Evolutionary conservation across 208 protist species (phyloP).

Genomic region (Trichomonas tenax): DNA sequence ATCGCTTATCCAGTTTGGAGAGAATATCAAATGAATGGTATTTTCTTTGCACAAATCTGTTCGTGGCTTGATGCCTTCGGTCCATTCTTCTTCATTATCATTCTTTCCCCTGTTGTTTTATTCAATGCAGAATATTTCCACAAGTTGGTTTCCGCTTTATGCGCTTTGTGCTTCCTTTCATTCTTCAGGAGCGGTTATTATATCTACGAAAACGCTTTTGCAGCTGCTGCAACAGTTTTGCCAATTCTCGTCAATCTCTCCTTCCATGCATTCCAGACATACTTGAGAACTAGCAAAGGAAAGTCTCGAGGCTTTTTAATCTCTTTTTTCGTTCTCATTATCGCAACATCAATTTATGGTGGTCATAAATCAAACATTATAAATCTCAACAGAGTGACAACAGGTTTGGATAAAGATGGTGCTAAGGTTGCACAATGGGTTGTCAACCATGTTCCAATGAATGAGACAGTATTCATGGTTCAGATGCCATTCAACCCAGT

Average conservation of each 20-base stretch:
- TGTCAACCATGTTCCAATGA: background rate
- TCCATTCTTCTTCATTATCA: background rate
- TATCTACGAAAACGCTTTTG: background rate
- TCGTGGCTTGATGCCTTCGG: background rate
- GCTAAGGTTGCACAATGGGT: background rate
- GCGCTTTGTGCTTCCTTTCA: background rate
- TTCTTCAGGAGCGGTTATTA: background rate
- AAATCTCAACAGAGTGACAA: background rate
- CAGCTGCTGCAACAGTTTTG: background rate
- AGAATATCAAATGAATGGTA: slow-evolving; percentile 12
- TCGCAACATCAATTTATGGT: background rate
- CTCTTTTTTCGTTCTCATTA: background rate
- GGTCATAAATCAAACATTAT: background rate
- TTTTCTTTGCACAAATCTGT: background rate
- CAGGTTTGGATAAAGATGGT: background rate
- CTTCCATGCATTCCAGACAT: background rate
- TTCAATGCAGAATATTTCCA: background rate
- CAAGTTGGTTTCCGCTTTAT: background rate
- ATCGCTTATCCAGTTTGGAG: background rate
- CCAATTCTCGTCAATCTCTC: background rate
- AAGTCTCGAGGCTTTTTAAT: background rate
- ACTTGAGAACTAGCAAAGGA: background rate
- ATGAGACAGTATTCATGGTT: background rate
- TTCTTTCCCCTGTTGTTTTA: background rate
- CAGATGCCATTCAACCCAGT: background rate